Percentiles rank a stretch among this genome's conserved stretches.
These are phyloP conservation scores for Staphylotrichum tortipilum DNA, from an alignment of 495 filamentous ascomycete species.

Conservation along the genomic window DNA sequence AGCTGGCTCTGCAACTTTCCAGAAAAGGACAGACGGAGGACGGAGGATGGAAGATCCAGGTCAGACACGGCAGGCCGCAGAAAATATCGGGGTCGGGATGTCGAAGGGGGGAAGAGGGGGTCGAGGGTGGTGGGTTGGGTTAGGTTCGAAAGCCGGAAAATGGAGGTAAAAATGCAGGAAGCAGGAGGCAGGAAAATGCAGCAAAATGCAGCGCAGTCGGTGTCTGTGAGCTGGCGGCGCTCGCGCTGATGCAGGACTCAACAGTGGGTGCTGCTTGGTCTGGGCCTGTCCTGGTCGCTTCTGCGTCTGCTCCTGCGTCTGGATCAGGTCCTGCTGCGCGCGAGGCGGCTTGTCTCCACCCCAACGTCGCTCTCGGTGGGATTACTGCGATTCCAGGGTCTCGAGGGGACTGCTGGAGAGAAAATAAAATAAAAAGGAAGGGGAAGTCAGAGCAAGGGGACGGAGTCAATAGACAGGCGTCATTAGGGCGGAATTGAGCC, in stretches of 20 bases:
- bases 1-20: slow-evolving; percentile 3
- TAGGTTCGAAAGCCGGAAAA: background rate
- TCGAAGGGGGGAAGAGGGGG: no score
- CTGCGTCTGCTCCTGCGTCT: no score
- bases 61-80: background rate
- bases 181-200: no score
- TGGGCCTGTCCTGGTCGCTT: no score
- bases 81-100: background rate
- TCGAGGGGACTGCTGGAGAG: no score
- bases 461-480: slow-evolving; percentile 25
- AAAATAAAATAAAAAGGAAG: slow-evolving; percentile 5
- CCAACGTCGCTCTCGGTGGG: background rate
- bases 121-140: background rate
- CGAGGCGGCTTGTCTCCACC: background rate
- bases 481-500: slow-evolving; percentile 24
- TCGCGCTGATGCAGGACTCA: slow-evolving; percentile 1
- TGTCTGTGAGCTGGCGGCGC: slow-evolving; percentile 1
- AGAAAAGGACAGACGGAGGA: slow-evolving; percentile 1
- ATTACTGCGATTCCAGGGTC: no score
- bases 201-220: no score
- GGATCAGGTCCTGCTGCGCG: no score
- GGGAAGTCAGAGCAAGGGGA: slow-evolving; percentile 8
- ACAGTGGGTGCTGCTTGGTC: no score
- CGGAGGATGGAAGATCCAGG: no score
- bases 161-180: background rate